Evolutionary conservation across 2,329 filamentous ascomycete species (phyloP), one percentile per base, ranked within the genome.

Genomic region (Hypoxylon sp.): DNA sequence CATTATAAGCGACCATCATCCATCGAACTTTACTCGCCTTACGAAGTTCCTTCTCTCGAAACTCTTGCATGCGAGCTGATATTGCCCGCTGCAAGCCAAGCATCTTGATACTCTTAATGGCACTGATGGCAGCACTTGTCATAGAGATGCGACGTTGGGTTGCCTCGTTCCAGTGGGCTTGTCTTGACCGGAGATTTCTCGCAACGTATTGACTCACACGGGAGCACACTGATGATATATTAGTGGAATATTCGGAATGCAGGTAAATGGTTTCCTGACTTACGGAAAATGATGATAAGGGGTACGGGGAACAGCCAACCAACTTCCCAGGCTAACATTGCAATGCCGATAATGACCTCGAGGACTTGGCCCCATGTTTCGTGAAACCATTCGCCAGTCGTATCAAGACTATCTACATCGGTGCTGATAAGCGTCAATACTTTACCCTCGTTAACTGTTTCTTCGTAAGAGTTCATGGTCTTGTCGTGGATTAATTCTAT

Each of bases 291-390:
- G n/a, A 83, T 67, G 2, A 79, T 62, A 1, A 83, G 65, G 0
- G 82, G 82, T 10, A 83, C 67, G 0, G 78, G 78, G 70, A 77
- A 83, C 3, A 84, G 62, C 81, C 81, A 83, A 10, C 81, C 80
- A 3, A 85, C 78, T 65, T 83, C 68, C 11, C 64, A 65, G 6
- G 78, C 75, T 2, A 85, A 67, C 56, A 85, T 73, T 5, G 60
- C 50, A 2, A 82, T 75, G 1, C 82, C 83, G 36, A 84, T 72
- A 0, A 78, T 38, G 0, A 83, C 77, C 61, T 84, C 82, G 0
- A 83, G n/a, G 0, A 78, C 38, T 13, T 81, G 76, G 0, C 79
- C 82, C 80, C 82, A 83, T 0, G 76, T 78, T 45, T 84, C 82
- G 51, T 84, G 81, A 13, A 81, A 63, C 78, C 83, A 80, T 30